A percentile compares a stretch with the other conserved stretches of the same genome.
Conservation (phyloP, 768 basidiomycete species). For the Mrakia frigida region DNA sequence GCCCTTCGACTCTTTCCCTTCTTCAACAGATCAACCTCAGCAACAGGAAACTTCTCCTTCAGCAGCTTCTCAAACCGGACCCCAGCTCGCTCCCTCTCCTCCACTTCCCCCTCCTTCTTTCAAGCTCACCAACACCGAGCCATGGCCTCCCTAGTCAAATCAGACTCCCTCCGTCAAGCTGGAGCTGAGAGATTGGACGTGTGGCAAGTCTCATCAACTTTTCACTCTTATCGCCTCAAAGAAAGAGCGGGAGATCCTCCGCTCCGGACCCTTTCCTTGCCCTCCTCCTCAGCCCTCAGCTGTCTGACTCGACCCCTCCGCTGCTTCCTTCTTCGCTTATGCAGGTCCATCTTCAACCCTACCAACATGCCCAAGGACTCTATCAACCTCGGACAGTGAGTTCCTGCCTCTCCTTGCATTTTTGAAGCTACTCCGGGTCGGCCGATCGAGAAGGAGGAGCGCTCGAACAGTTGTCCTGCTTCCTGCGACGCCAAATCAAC, state of each 20-base stretch:
- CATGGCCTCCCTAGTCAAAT: constrained; percentile 3
- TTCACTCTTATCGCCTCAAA: constrained; percentile 40
- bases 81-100: constrained; percentile 3
- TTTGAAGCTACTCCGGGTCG: not conserved
- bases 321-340: not conserved
- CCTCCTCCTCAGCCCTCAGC: not conserved
- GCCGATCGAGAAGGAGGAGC: constrained; percentile 1
- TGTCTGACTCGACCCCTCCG: not conserved
- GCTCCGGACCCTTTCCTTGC: constrained; percentile 24
- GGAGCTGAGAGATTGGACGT: constrained; percentile 56
- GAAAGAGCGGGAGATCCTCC: constrained; percentile 25
- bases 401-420: not conserved
- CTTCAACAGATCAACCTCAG: not conserved
- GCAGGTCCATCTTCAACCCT: constrained; percentile 51
- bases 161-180: constrained; percentile 10
- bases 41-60: not conserved
- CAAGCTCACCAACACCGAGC: not conserved
- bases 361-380: constrained; percentile 83
- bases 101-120: not conserved
- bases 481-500: not conserved
- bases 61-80: not conserved
- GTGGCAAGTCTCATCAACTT: constrained; percentile 59
- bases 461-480: not conserved
- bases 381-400: constrained; percentile 80
- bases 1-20: not conserved